Evolutionary conservation across 805 yeast genomes (phyloP), one percentile per base, ranked within the genome.

Genomic region (Sungouiella blattae): DNA sequence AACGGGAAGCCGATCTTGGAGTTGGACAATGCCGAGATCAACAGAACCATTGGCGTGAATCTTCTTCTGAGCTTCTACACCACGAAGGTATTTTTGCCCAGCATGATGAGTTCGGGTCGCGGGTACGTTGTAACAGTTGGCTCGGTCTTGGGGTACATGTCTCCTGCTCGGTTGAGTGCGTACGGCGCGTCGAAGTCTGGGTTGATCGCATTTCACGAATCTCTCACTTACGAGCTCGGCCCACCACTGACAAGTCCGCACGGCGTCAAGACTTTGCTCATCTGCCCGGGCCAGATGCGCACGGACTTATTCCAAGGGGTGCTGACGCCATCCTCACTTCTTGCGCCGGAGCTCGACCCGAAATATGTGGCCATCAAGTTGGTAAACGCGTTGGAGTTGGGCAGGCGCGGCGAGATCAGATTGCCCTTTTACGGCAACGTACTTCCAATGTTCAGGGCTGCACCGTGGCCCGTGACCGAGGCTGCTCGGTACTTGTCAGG

Each of bases 131-230:
- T 89, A 21, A 85, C 88, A 2, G 67, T 91, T 26, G 87, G 94
- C 0, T 87, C 96, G 0, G 88, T 86, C 0, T 64, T 91, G 36
- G 97, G 96, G 0, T 80, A 82, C 44, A 71, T 85, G 68, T 73
- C 93, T 0, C 97, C 97, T 0, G 89, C 95, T 7, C 68, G 83
- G 15, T 67, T 87, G 38, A 80, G 81, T 29, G 84, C 84, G 0
- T 91, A 91, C 53, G 96, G 96, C 0, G 96, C 97, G 0, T 76
- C 95, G 11, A 91, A 91, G 55, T 81, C 95, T 0, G 97, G 94
- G 0, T 59, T 87, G 18, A 77, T 91, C 34, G 88, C 91, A 0
- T 61, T 88, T 27, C 97, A 89, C 55, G 95, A 86, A 54, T 79
- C 91, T 1, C 61, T 91, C 23, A 76, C 84, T 0, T 78, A 77